Conservation (phyloP, 129 eudicot genomes). For the Erigeron canadensis region DNA sequence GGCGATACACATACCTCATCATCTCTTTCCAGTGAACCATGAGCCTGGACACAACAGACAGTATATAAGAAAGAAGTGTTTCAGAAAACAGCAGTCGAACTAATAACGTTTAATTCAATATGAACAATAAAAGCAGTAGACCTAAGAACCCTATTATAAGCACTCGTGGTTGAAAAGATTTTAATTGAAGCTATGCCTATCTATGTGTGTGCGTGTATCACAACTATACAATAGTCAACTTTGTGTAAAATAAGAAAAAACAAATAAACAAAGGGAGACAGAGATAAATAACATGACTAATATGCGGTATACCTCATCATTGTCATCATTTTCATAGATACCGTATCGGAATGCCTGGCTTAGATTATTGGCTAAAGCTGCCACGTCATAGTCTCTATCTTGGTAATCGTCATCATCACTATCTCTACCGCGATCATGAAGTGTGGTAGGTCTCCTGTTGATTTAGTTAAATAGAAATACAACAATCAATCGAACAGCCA, state of each 20-base stretch:
- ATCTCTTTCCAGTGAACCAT: slow-evolving; percentile 82
- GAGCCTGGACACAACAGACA: slow-evolving; percentile 55
- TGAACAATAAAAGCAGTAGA: neutral
- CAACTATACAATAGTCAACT: neutral
- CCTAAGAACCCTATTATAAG: neutral
- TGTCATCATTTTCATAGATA: slow-evolving; percentile 78
- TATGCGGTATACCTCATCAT: slow-evolving; percentile 62
- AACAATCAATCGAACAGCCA: slow-evolving; percentile 5
- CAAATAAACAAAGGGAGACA: neutral
- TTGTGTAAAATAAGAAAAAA: neutral
- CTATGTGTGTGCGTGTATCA: neutral
- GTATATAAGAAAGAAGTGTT: neutral
- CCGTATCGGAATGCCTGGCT: slow-evolving; percentile 94
- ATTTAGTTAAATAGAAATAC: slow-evolving; percentile 3
- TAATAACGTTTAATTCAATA: neutral
- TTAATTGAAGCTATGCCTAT: no score
- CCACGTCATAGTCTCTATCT: slow-evolving; percentile 90
- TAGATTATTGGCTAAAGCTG: slow-evolving; percentile 83
- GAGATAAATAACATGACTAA: neutral
- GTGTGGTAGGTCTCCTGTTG: slow-evolving; percentile 87
- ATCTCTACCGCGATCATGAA: slow-evolving; percentile 85
- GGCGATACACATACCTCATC: slow-evolving; percentile 66
- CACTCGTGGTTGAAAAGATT: no score
- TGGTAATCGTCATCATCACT: slow-evolving; percentile 96
- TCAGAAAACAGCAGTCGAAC: neutral